Percentiles rank a stretch among this genome's conserved stretches.
Conservation (phyloP, 2,329 filamentous ascomycete genomes). For the Bimuria novae-zelandiae region DNA sequence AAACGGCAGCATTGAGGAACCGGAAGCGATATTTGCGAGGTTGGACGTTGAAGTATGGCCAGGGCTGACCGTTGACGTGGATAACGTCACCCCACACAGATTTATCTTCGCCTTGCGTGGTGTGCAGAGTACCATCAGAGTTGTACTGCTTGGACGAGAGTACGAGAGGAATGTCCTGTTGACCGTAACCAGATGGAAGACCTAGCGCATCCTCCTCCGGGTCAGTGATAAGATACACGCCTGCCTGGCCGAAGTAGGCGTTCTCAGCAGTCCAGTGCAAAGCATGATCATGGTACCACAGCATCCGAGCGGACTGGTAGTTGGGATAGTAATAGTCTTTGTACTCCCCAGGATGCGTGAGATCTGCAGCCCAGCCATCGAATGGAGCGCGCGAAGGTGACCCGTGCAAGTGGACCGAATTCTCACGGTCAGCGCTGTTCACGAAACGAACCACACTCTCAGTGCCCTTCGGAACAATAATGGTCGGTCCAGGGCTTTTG, state of each 20-base stretch:
- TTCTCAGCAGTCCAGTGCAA: slow-evolving; percentile 49
- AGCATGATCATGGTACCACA: slow-evolving; percentile 55
- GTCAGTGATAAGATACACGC: slow-evolving; percentile 61
- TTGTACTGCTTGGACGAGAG: slow-evolving; percentile 60
- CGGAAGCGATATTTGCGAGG: slow-evolving; percentile 64
- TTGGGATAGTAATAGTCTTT: slow-evolving; percentile 67
- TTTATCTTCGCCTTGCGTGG: slow-evolving; percentile 47
- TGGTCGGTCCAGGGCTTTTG: slow-evolving; percentile 59
- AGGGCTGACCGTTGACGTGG: slow-evolving; percentile 63
- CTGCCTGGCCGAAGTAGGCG: slow-evolving; percentile 60
- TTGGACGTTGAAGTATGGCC: slow-evolving; percentile 61
- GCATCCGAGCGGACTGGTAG: slow-evolving; percentile 54
- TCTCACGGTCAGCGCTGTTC: slow-evolving; percentile 52
- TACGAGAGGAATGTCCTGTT: slow-evolving; percentile 60
- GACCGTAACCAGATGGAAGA: slow-evolving; percentile 53
- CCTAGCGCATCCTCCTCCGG: slow-evolving; percentile 54
- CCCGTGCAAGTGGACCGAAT: slow-evolving; percentile 60
- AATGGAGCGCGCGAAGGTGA: slow-evolving; percentile 53
- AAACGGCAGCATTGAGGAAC: slow-evolving; percentile 51
- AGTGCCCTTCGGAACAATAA: slow-evolving; percentile 53
- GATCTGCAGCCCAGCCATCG: slow-evolving; percentile 61
- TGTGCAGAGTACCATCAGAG: slow-evolving; percentile 54
- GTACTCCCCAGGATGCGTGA: slow-evolving; percentile 55
- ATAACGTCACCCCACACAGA: slow-evolving; percentile 61
- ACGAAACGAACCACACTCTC: slow-evolving; percentile 60